Evolutionary conservation across 2,329 filamentous ascomycete species (phyloP), one percentile per base, ranked within the genome.

Genomic region (Penicillium palitans): DNA sequence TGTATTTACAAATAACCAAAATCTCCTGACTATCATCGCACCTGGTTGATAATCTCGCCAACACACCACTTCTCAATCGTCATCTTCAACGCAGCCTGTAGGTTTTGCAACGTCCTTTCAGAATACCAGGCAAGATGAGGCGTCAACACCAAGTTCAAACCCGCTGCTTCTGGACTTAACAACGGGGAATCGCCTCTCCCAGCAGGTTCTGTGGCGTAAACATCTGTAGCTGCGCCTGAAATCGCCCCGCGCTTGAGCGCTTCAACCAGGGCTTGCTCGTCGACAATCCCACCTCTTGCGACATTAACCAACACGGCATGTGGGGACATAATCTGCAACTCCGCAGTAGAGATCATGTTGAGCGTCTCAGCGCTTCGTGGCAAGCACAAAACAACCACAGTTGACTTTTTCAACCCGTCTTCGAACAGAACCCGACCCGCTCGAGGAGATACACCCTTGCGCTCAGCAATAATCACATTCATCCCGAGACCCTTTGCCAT

Each of bases 41-140:
- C 49, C 27, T 42, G 47, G 21, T 60, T 61, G 31, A 60, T 55
- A 25, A 27, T 55, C 51, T 61, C 44, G 45, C 60, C 60, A 49
- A 31, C 25, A 35, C 42, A 60, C 60, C 60, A 62, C 19, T 51
- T 40, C 47, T 64, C 61, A 37, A 60, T 35, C 3, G 57, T 58
- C 1, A 1, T 21, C 48, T 63, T 63, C n/a, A 61, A 19, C 2
- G 47, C 27, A 56, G 39, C 46, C 29, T 76, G 73, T 29, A 83
- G 72, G 46, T 79, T 82, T 42, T 74, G 70, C 61, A 82, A 70
- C 8, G 80, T 83, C 59, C 71, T 75, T 51, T 76, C 74, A 0
- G 80, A 76, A 62, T 77, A 83, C 82, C 82, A 84, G 1, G 82
- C 82, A 29, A 83, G 62, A 72, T 85, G 82, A 12, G 81, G 81